phyloP scores from a whole-genome alignment of 192 early-diverging fungal species.

The Obelidium mucronatum region DNA sequence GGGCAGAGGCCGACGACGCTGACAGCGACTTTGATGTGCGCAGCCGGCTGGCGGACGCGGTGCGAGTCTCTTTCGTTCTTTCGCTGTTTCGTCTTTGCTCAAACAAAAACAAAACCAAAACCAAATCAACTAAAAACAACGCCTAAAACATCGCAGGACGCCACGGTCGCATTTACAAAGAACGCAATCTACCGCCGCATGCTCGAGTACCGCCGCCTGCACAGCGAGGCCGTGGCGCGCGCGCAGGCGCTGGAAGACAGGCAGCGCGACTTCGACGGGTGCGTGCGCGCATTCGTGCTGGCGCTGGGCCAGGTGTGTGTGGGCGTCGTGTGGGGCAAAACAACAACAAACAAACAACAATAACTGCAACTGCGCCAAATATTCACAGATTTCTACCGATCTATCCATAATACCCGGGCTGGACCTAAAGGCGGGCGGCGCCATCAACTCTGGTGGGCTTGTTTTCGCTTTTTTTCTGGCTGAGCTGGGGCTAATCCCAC shows the following conservation, averaged over 20 bases:
- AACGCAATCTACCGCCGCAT: slow-evolving; percentile 58
- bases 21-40: no score
- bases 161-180: slow-evolving; percentile 56
- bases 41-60: no score
- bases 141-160: slow-evolving; percentile 15
- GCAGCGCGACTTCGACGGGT: slow-evolving; percentile 17
- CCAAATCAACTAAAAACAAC: not conserved
- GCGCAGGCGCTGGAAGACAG: slow-evolving; percentile 26
- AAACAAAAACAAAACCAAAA: no score
- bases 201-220: slow-evolving; percentile 55
- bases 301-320: slow-evolving; percentile 20
- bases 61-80: no score
- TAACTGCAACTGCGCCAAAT: no score
- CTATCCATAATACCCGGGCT: not conserved
- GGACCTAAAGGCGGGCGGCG: not conserved
- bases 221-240: slow-evolving; percentile 12
- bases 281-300: slow-evolving; percentile 1
- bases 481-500: no score
- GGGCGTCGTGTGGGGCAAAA: not conserved
- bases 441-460: no score
- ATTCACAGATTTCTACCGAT: slow-evolving; percentile 16
- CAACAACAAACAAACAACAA: not conserved
- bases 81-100: no score
- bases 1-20: no score
- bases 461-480: no score